Conservation (phyloP, 2,329 filamentous ascomycete genomes). For the Colletotrichum lini region DNA sequence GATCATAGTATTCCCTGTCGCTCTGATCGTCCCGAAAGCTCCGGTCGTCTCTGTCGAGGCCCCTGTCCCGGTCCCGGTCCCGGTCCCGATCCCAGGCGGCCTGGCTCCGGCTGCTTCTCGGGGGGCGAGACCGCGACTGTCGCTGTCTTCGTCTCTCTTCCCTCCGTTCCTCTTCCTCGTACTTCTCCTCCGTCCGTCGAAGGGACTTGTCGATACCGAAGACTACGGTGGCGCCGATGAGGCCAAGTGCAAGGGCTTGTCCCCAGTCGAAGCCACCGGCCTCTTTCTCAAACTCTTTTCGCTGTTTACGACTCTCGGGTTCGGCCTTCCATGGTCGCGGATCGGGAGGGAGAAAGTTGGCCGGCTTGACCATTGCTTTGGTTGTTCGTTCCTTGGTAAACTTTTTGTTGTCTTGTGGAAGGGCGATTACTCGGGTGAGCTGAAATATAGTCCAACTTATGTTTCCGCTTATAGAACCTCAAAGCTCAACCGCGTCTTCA, state of each 20-base stretch:
- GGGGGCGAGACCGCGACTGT: conserved; percentile 12
- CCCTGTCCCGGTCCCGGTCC: conserved; percentile 7
- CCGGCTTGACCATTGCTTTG: conserved; percentile 34
- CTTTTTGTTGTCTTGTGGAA: background rate
- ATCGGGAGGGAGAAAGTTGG: conserved; percentile 46
- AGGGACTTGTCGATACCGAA: conserved; percentile 60
- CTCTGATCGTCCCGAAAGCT: conserved; percentile 11
- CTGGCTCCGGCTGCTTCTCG: conserved; percentile 25
- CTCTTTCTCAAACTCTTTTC: conserved; percentile 58
- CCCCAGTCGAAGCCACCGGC: conserved; percentile 58
- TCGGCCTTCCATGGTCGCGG: conserved; percentile 56
- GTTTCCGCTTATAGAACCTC: background rate
- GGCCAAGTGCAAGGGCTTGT: conserved; percentile 55
- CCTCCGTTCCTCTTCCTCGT: conserved; percentile 37
- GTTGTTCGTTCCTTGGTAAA: background rate
- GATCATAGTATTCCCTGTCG: conserved; percentile 32
- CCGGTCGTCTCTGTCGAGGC: background rate
- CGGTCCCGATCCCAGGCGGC: conserved; percentile 5
- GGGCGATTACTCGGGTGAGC: background rate
- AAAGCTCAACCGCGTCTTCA: background rate
- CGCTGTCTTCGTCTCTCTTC: conserved; percentile 36
- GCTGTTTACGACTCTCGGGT: conserved; percentile 52
- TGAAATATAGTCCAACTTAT: background rate
- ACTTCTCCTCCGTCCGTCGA: conserved; percentile 41
- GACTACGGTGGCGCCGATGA: conserved; percentile 53